phyloP scores from a whole-genome alignment of 306 rosid genomes.

The Rosa rugosa region DNA sequence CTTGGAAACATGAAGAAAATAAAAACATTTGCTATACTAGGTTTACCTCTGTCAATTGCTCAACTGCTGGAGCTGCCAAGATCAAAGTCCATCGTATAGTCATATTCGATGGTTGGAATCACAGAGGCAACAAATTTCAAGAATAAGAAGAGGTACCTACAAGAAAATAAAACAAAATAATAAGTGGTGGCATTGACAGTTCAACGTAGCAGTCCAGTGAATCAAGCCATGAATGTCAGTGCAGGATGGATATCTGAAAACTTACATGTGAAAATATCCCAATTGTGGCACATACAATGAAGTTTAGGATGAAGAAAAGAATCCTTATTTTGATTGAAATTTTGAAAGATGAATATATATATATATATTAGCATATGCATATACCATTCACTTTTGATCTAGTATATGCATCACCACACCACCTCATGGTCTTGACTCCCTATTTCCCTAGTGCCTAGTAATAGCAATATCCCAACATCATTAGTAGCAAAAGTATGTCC shows the following conservation, averaged over 20 bases:
- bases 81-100: slow-evolving; percentile 96
- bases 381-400: neutral
- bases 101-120: slow-evolving; percentile 94
- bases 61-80: slow-evolving; percentile 86
- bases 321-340: neutral
- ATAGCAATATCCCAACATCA: neutral
- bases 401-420: neutral
- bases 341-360: neutral
- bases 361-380: neutral
- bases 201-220: neutral
- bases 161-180: neutral
- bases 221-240: neutral
- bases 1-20: neutral
- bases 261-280: neutral
- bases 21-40: neutral
- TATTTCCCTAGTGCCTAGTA: neutral
- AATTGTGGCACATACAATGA: neutral
- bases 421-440: neutral
- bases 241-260: neutral
- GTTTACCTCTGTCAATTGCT: slow-evolving; percentile 37
- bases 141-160: slow-evolving; percentile 92
- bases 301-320: too few species aligned
- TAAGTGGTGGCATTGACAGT: neutral
- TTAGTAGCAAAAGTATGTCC: neutral
- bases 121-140: slow-evolving; percentile 96